Evolutionary conservation across 345 rosid species (phyloP), one percentile per base, ranked within the genome.

Genomic region (Cardamine resedifolia): DNA sequence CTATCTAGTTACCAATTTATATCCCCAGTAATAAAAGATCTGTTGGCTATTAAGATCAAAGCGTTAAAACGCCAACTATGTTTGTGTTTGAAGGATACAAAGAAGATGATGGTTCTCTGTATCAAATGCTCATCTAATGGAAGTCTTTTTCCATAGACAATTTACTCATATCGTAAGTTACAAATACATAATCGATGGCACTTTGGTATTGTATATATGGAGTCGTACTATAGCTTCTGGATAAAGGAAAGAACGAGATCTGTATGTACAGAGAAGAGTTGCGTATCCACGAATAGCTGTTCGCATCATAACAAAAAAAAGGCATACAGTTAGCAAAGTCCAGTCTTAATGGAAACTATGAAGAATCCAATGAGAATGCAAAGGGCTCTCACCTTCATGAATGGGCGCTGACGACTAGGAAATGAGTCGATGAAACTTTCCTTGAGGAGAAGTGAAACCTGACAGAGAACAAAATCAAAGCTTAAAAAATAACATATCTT

Each of bases 211-310:
- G 43, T 74, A 74, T 50, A 67, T 24, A 66, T 66, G 61, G 39
- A 23, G 24, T 27, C 18, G 4, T 57, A 18, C 85, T 86, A 91
- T 64, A 91, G 91, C 88, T 91, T 94, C 85, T 94, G 98, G 79
- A 86, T 82, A 76, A 84, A 91, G 16, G 98, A 91, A 64, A 88
- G 98, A 62, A 87, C 90, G 14, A 85, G 90, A 86, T 94, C 97
- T 44, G 98, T 94, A 72, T 89, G 97, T 76, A 91, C 96, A 58
- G 97, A 87, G 87, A 94, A 94, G 80, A 91, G 92, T 73, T 94
- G 98, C 10, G 98, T 94, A 73, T 91, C 98, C 84, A 88, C 82
- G 27, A 91, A 91, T 58, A 72, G 87, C 96, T 91, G 96, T 60
- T 69, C 31, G 31, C 39, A 60, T 38, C 64, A 58, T 50, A 51